phyloP scores from a whole-genome alignment of 2,329 filamentous ascomycete species.

The Cercospora sojina region DNA sequence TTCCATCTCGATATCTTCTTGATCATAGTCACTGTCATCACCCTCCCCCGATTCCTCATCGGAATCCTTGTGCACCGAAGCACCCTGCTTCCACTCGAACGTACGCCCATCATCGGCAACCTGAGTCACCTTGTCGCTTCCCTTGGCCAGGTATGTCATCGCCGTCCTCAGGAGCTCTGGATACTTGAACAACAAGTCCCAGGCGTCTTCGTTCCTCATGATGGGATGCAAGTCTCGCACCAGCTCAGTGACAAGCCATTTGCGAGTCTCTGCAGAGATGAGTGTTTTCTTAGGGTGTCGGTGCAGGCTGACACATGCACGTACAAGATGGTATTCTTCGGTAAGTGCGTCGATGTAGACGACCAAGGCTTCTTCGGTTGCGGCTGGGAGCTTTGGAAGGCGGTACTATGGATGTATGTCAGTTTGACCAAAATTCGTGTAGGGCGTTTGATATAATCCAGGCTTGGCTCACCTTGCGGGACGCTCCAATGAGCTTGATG shows the following conservation, averaged over 20 bases:
- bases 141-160: not conserved
- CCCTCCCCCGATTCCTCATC: not conserved
- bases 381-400: not conserved
- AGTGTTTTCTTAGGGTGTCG: not conserved
- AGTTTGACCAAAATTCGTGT: not conserved
- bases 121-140: not conserved
- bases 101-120: not conserved
- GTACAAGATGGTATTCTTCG: not conserved
- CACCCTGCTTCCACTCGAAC: not conserved
- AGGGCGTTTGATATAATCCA: too few species aligned
- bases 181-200: not conserved
- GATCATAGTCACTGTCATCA: not conserved
- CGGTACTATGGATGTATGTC: not conserved
- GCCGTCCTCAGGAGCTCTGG: not conserved
- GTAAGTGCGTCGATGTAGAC: not conserved
- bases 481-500: not conserved
- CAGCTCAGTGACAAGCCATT: not conserved
- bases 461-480: not conserved
- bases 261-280: not conserved
- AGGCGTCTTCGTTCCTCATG: not conserved
- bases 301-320: not conserved
- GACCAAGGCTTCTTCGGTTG: not conserved
- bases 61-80: not conserved
- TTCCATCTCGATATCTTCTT: not conserved
- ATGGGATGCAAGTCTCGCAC: not conserved